A percentile compares a stretch with the other conserved stretches of the same genome.
Conservation (phyloP, 1,284 basidiomycete genomes). For the Papiliotrema fonsecae region DNA sequence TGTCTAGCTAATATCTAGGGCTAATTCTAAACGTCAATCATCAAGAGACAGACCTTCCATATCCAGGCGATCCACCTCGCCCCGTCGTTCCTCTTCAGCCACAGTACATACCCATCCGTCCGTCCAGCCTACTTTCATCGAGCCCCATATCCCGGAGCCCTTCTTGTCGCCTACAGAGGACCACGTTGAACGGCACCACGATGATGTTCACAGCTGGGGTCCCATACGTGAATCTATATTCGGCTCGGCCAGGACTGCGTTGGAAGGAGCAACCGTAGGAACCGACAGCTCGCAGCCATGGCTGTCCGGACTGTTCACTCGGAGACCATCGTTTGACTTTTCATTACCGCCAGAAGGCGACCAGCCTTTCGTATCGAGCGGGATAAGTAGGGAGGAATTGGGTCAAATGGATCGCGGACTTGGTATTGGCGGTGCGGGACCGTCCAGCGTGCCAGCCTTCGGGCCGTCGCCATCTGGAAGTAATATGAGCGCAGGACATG, state of each 20-base stretch:
- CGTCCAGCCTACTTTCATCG: too few relatives aligned
- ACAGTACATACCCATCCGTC: too few relatives aligned
- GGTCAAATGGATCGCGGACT: background rate
- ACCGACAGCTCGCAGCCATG: background rate
- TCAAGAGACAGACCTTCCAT: background rate
- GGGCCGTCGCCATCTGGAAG: background rate
- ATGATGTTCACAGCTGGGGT: background rate
- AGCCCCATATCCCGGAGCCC: too few relatives aligned
- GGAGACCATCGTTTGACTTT: slow-evolving; percentile 3
- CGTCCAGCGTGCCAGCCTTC: background rate
- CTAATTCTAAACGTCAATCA: background rate
- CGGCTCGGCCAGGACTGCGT: slow-evolving; percentile 3
- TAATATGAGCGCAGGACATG: background rate
- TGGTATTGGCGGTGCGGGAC: background rate
- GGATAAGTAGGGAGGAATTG: background rate
- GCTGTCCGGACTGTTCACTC: background rate
- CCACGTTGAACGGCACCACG: background rate
- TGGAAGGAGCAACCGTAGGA: background rate
- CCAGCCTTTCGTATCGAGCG: background rate
- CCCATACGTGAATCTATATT: slow-evolving; percentile 3
- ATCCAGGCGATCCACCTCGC: background rate
- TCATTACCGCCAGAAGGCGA: background rate
- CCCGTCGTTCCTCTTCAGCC: background rate
- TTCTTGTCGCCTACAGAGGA: background rate
- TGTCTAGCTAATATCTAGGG: background rate